Evolutionary conservation across 305 asterid species (phyloP), one percentile per base, ranked within the genome.

Genomic region (Fraxinus sp.): DNA sequence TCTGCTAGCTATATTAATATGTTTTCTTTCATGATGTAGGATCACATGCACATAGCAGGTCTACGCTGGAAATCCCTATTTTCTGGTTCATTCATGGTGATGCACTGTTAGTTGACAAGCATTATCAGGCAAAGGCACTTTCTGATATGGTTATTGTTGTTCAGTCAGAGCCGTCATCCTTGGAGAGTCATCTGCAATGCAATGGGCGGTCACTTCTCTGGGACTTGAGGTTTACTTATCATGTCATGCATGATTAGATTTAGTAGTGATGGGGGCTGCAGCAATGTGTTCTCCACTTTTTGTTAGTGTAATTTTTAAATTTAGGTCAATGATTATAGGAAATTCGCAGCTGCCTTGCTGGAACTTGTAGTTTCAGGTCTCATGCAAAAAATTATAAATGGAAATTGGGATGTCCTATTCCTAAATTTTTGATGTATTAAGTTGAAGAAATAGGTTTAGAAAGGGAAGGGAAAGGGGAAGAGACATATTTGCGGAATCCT

Each of bases 121-220:
- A 95, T 90, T 95, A 95, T 83, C 99, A 92, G 84, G 98, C 99
- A 78, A 96, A 92, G 87, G 93, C 98, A 71, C 98, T 96, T 77
- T 90, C 99, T 41, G 99, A 95, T 90, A 96, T 96, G 99, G 95
- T 96, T 78, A 85, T 96, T 82, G 99, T 96, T 81, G 98, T 95
- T 86, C 99, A 96, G 89, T 96, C 99, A 6, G 99, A 96, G 87
- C 88, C 97, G 83, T 83, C 98, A 84, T 93, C 99, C 59, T 93
- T 95, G 98, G 98, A 93, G 89, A 96, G 98, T 90, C 98, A 96
- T 91, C 91, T 96, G 78, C 99, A 96, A 85, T 96, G 99, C 91
- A 95, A 96, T 66, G 98, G 99, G 52, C 88, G 46, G 81, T 88
- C 98, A 11, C 93, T 96, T 85, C 81, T 95, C 79, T 90, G 95